Evolutionary conservation across 805 yeast genomes (phyloP), one percentile per base, ranked within the genome.

Genomic region (Candida qinlingensis): DNA sequence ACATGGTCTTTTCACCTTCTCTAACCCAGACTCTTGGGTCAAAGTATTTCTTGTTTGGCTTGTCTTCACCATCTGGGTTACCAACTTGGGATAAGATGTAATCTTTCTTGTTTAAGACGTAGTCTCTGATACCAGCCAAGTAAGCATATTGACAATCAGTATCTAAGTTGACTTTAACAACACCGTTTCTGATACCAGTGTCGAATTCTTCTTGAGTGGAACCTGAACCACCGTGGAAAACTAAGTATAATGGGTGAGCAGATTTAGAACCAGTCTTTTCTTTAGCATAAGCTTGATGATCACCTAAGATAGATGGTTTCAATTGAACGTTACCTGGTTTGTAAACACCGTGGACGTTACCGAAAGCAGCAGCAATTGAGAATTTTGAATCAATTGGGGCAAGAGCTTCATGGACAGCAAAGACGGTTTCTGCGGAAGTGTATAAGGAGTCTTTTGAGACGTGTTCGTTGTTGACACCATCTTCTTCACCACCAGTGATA

Each of bases 1-100:
- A 61, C 97, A 94, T 92, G 69, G 97, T 90, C 90, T 90, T 90
- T 82, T 94, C 99, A 81, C 99, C 98, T 79, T 92, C 98, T 83
- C 98, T 91, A 61, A 94, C 97, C 99, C 99, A 94, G 75, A 91
- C 98, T 85, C 99, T 92, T 77, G 99, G 99, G 79, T 94, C 99
- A 71, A 89, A 94, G 89, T 77, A 90, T 80, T 94, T 94, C 91
- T 94, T 94, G 92, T 94, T 94, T 78, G 99, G 99, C 81, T 89
- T 87, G 77, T 94, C 98, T 49, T 77, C 92, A 74, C 98, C 99
- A 26, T 92, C 97, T 76, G 99, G 99, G 95, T 94, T 94, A 76
- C 99, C 99, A 65, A 94, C 97, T 75, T 75, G 87, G 50, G 85
- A 56, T 77, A 79, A 62, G 63, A 94, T 71, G 85, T 94, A 94